A percentile compares a stretch with the other conserved stretches of the same genome.
Conservation (phyloP, 495 filamentous ascomycete genomes). For the Podospora bellae-mahoneyi region DNA sequence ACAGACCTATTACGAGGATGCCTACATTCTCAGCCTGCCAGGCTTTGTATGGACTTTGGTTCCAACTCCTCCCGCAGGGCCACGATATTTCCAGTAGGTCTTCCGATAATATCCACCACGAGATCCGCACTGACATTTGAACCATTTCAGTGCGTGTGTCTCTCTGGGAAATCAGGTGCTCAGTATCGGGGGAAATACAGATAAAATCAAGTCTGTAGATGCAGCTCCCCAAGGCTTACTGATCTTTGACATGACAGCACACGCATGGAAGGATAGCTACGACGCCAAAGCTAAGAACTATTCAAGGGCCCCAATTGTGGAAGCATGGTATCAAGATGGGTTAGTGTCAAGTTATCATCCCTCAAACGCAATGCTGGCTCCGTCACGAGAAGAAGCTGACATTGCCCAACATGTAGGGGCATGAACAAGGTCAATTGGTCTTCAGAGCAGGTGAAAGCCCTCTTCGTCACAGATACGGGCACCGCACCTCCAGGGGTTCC, state of each 20-base stretch:
- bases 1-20: conserved; percentile 25
- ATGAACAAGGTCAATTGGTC: too few species aligned
- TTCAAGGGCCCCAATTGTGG: too few species aligned
- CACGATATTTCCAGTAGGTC: conserved; percentile 11
- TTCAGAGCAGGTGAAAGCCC: too few species aligned
- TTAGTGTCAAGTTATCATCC: too few species aligned
- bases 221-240: conserved; percentile 41
- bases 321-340: too few species aligned
- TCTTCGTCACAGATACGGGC: too few species aligned
- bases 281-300: conserved; percentile 20
- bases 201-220: conserved; percentile 27
- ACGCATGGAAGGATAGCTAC: conserved; percentile 39
- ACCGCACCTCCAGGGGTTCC: too few species aligned
- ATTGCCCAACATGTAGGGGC: too few species aligned
- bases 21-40: conserved; percentile 45
- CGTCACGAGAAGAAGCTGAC: too few species aligned
- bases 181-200: conserved; percentile 34
- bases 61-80: conserved; percentile 23
- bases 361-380: too few species aligned
- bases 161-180: conserved; percentile 41
- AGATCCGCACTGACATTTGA: too few species aligned
- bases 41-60: conserved; percentile 46
- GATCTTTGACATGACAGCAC: conserved; percentile 41
- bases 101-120: too few species aligned
- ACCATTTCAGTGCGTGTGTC: neutral